Evolutionary conservation across 2,329 filamentous ascomycete genomes (phyloP).

Genomic region (Chalaropsis ovoidea): DNA sequence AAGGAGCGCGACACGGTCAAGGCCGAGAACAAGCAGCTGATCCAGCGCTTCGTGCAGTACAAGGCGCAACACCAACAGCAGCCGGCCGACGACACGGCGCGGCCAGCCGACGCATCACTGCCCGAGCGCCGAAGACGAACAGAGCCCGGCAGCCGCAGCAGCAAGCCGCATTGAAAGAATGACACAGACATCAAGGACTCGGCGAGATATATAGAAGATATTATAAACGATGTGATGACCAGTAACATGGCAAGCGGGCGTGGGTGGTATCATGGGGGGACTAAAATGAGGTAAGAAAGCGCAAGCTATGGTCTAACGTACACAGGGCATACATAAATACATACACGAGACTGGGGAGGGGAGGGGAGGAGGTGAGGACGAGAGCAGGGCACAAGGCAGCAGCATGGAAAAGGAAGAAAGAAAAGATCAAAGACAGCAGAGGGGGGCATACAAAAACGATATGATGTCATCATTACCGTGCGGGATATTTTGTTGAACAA

Average conservation of each 20-base stretch:
- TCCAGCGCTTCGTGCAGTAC: conserved; percentile 82
- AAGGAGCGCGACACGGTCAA: conserved; percentile 61
- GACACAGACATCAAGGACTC: neutral
- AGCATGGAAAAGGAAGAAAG: neutral
- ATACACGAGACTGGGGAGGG: conserved; percentile 2
- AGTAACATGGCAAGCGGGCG: neutral
- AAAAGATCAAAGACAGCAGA: neutral
- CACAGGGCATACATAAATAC: conserved; percentile 17
- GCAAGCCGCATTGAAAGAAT: neutral
- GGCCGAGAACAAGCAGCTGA: conserved; percentile 76
- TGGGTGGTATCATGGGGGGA: conserved; percentile 10
- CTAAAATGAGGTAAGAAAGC: conserved; percentile 15
- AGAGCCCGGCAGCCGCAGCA: neutral
- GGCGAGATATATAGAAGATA: neutral
- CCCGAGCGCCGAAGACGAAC: conserved; percentile 57
- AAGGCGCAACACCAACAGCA: conserved; percentile 76
- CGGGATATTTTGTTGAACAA: conserved; percentile 4
- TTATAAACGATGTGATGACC: neutral
- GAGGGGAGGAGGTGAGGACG: neutral
- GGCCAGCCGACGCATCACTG: neutral
- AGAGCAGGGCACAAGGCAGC: no score
- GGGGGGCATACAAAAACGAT: neutral
- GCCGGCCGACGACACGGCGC: neutral
- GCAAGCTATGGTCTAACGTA: conserved; percentile 16
- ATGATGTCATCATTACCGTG: neutral